Conservation (phyloP, 2,329 filamentous ascomycete species). For the Clarireedia monteithiana region DNA sequence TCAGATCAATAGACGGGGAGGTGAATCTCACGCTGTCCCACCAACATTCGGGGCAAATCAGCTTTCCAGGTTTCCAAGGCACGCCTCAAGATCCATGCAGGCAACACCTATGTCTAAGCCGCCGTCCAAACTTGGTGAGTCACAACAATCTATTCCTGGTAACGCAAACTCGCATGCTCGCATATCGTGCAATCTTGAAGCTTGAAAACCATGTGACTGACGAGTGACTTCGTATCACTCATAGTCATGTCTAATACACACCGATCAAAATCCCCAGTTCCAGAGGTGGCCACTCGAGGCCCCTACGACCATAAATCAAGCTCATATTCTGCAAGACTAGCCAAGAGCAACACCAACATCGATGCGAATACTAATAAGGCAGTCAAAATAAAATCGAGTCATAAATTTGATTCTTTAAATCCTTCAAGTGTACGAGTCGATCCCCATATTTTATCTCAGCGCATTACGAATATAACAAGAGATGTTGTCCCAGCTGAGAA, state of each 20-base stretch:
- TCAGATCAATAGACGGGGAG: background rate
- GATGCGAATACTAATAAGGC: background rate
- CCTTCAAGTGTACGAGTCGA: background rate
- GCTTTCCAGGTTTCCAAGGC: background rate
- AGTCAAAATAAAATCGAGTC: background rate
- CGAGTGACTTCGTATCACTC: background rate
- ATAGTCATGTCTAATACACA: background rate
- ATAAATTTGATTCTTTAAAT: background rate
- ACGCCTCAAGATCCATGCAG: background rate
- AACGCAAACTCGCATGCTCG: background rate
- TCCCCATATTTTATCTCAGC: background rate
- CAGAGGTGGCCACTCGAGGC: background rate
- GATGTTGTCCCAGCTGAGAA: background rate
- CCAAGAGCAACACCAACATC: background rate
- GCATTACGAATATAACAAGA: slow-evolving; percentile 1
- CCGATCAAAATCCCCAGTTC: background rate
- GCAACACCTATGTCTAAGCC: slow-evolving; percentile 1
- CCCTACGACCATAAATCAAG: background rate
- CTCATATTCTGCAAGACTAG: background rate
- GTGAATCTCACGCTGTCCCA: background rate
- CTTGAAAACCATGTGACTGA: background rate
- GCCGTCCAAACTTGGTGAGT: slow-evolving; percentile 6
- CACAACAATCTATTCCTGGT: slow-evolving; percentile 3
- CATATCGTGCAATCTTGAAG: too few species aligned
- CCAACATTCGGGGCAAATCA: background rate